Base-by-base conservation (phyloP, 106 monocot species). In the Acorus gramineus region DNA sequence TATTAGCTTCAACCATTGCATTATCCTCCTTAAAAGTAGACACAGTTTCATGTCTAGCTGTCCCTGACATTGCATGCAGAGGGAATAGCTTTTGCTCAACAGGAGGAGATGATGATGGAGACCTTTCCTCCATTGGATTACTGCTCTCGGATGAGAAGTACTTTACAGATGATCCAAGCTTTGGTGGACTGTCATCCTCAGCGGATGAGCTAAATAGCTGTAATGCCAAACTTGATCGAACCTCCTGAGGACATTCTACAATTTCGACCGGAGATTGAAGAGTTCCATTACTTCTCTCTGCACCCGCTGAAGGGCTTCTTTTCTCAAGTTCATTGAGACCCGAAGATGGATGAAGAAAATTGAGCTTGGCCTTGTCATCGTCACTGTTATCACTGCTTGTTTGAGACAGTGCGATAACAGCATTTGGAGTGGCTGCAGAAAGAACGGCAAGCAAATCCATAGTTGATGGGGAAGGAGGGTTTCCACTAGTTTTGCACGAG, bases 91-190 rank as follows among this genome's bases (percentile, higher is more conserved):
- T 85, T 49, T 74, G 77, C 4, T 72, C 74, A 14, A 79, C 64
- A 60, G 87, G 89, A 52, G 89, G 90, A 10, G 95, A 96, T 11
- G 82, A 86, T 4, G 87, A 87, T 61, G 90, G 90, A 14, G 87
- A 90, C 68, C 78, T 80, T 46, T 90, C 89, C 13, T 87, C 86
- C 65, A 87, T 77, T 0, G 82, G 87, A 43, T 90, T 96, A 65
- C 95, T 87, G 63, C 86, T 86, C 66, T 90, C 86, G 43, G 94
- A 86, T 8, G 86, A 95, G 5, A 81, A 64, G 78, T 89, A 84
- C 68, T 90, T 95, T 8, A 69, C 74, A 11, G 76, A 66, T 63
- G 76, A 79, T 14, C 71, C 72, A 55, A 83, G 49, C 55, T 84
- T 86, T 3, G 77, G 82, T 46, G 83, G 82, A 58, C 83, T 85